phyloP scores from a whole-genome alignment of 2,329 filamentous ascomycete species.

The Plenodomus lindquistii region DNA sequence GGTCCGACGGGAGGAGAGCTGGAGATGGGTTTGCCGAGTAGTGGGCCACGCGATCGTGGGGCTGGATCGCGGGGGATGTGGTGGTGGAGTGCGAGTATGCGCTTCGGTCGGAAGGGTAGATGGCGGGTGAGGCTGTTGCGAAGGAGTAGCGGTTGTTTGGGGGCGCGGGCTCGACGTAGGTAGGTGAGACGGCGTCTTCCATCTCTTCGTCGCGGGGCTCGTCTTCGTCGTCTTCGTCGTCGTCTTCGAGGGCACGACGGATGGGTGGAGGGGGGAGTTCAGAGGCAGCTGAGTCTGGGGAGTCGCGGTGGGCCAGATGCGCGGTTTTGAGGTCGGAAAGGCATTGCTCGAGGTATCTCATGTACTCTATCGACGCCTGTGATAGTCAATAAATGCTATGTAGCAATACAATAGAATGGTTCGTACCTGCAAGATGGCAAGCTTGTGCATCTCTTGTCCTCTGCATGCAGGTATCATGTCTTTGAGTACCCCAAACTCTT shows the following conservation, averaged over 20 bases:
- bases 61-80: conserved; percentile 46
- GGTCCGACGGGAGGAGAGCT: conserved; percentile 46
- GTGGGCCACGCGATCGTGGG: conserved; percentile 50
- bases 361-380: conserved; percentile 93
- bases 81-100: conserved; percentile 38
- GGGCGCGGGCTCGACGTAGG: conserved; percentile 14
- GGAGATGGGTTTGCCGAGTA: conserved; percentile 51
- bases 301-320: conserved; percentile 31
- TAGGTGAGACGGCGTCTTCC: conserved; percentile 42
- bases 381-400: not conserved
- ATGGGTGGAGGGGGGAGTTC: conserved; percentile 26
- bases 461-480: conserved; percentile 93
- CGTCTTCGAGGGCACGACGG: conserved; percentile 34
- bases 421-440: conserved; percentile 85
- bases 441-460: conserved; percentile 96
- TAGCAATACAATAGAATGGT: too few relatives aligned
- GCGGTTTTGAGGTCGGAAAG: conserved; percentile 72
- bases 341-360: conserved; percentile 91
- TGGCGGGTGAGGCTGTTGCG: conserved; percentile 37
- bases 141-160: conserved; percentile 28
- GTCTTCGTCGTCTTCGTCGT: conserved; percentile 50
- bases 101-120: conserved; percentile 44
- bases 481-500: conserved; percentile 92
- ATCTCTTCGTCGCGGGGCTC: conserved; percentile 56
- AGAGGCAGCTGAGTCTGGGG: conserved; percentile 31